Conservation (phyloP, 306 rosid species). For the Malus domestica region ASM211411v1 NC_041793.1:32945001-32945500, state of each 20-base stretch:
- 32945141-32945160: not conserved
- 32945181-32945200: too few relatives aligned
- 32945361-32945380: not conserved
- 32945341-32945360: not conserved
- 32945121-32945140: not conserved
- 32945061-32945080: not conserved
- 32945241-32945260: fast-evolving
- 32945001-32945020: not conserved
- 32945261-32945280: too few relatives aligned
- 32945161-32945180: too few relatives aligned
- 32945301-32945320: not conserved
- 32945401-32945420: not conserved
- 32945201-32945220: too few relatives aligned
- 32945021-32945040: not conserved
- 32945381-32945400: not conserved
- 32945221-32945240: too few relatives aligned
- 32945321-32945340: too few relatives aligned
- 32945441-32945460: not conserved
- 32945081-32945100: not conserved
- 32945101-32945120: not conserved
- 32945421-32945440: not conserved
- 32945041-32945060: not conserved
- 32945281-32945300: not conserved
- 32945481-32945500: not conserved
- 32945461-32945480: not conserved